A percentile compares a stretch with the other conserved stretches of the same genome.
Conservation (phyloP, 176 grass and related monocot species). For the Olyra latifolia region DNA sequence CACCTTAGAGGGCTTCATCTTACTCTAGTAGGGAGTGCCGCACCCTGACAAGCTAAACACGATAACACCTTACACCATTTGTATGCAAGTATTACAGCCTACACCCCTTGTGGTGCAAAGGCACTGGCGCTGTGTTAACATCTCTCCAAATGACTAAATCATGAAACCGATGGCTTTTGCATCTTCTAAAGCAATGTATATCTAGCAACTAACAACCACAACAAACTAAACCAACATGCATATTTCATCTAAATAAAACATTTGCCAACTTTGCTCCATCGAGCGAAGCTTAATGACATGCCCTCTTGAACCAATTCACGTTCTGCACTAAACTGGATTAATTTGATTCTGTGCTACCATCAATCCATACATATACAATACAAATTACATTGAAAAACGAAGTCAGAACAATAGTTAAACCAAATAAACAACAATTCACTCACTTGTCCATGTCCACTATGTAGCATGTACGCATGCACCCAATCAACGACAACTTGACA, state of each 20-base stretch:
- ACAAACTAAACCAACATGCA: not conserved
- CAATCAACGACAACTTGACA: too few relatives aligned
- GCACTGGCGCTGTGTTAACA: not conserved
- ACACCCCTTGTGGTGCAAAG: not conserved
- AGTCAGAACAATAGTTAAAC: not conserved
- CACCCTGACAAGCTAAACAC: not conserved
- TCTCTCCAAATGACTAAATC: not conserved
- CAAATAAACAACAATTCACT: too few relatives aligned
- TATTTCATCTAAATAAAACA: conserved; percentile 3
- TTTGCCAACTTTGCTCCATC: not conserved
- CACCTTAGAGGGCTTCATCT: too few relatives aligned
- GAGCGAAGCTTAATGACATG: not conserved
- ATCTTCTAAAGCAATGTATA: too few relatives aligned
- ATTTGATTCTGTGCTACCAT: not conserved
- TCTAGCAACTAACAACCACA: not conserved
- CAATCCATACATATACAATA: not conserved
- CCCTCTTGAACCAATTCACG: not conserved
- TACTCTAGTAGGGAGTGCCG: too few relatives aligned
- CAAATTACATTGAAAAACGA: not conserved
- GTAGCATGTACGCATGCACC: too few relatives aligned
- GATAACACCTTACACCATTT: conserved; percentile 4
- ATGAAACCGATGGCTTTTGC: not conserved
- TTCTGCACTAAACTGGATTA: not conserved
- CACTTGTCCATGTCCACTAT: too few relatives aligned
- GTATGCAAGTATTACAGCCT: not conserved